phyloP scores from a whole-genome alignment of 441 rosid species.

The Eugenia klotzschiana region DNA sequence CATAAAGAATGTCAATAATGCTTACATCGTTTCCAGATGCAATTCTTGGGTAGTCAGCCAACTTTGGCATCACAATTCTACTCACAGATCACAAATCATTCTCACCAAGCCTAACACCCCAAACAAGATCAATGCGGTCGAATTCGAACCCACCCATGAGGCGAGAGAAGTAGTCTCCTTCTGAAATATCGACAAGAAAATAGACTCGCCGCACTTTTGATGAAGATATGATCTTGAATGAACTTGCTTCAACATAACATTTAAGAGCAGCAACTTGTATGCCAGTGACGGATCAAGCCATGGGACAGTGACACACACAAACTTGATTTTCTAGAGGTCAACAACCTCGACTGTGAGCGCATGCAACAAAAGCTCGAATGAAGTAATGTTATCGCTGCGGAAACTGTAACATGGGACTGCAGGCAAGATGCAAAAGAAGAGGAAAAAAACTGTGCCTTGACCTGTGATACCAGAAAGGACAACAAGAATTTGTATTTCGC shows the following conservation, averaged over 20 bases:
- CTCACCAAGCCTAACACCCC: not conserved
- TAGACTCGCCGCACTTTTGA: not conserved
- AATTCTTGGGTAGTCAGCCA: not conserved
- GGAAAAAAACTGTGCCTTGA: not conserved
- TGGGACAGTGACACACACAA: not conserved
- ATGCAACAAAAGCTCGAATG: not conserved
- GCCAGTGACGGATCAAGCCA: not conserved
- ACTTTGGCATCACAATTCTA: not conserved
- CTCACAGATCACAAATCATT: not conserved
- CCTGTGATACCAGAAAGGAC: not conserved
- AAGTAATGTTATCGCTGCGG: not conserved
- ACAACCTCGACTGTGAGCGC: not conserved
- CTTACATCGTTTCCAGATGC: no score
- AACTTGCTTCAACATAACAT: not conserved
- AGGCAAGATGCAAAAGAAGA: not conserved
- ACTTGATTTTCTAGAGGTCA: not conserved
- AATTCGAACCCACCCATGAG: not conserved
- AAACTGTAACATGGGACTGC: not conserved
- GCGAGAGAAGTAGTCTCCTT: not conserved
- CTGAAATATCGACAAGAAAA: not conserved
- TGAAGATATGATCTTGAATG: not conserved
- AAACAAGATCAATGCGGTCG: not conserved
- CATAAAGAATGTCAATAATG: no score
- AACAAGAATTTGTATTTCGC: not conserved
- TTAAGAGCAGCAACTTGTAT: not conserved